Conservation (phyloP, 2,329 filamentous ascomycete genomes). For the Akanthomyces lecanii region DNA sequence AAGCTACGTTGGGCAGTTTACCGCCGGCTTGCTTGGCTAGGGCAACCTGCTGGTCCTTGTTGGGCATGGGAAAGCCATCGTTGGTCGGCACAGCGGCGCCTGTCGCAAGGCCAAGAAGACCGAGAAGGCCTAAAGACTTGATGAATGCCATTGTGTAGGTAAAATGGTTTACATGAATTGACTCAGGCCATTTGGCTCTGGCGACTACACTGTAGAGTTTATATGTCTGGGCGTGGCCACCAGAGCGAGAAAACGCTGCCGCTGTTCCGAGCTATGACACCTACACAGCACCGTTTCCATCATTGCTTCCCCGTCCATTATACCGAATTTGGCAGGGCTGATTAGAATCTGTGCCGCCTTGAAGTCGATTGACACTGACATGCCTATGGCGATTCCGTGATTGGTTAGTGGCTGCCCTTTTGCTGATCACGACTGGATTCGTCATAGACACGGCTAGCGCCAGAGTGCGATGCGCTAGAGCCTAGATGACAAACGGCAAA, state of each 20-base stretch:
- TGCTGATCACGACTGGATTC: neutral
- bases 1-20: conserved; percentile 54
- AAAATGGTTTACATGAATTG: neutral
- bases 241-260: neutral
- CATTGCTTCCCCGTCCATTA: neutral
- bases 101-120: conserved; percentile 16
- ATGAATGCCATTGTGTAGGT: neutral
- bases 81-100: conserved; percentile 32
- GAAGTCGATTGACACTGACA: neutral
- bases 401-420: neutral
- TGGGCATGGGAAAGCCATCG: conserved; percentile 59
- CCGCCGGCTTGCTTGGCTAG: conserved; percentile 57
- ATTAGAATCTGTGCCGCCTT: neutral
- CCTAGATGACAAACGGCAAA: neutral
- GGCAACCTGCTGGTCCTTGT: conserved; percentile 39
- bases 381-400: neutral
- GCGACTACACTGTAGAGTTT: neutral
- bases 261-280: neutral
- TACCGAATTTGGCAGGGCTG: neutral
- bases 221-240: neutral
- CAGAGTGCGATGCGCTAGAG: neutral
- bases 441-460: conserved; percentile 10
- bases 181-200: neutral
- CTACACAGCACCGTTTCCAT: neutral
- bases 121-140: neutral